These are phyloP conservation scores for Fusarium citri DNA, from an alignment of 2,329 filamentous ascomycete species.

Conservation along the genomic window DNA sequence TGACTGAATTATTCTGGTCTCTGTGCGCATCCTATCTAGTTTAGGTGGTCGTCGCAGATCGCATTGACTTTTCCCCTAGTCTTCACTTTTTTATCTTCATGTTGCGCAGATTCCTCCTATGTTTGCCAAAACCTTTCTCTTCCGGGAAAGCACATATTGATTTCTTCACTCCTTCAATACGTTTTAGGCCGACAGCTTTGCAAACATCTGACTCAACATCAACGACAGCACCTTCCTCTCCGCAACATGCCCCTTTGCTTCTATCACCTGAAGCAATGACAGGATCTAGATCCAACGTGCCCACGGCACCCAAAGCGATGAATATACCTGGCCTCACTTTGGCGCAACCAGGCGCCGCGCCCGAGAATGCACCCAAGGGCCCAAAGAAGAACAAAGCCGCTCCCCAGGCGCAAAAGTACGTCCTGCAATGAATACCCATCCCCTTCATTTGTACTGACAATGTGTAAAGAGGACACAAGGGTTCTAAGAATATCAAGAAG, in stretches of 20 bases:
- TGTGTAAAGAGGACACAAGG: conserved; percentile 12
- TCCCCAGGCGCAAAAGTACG: conserved; percentile 10
- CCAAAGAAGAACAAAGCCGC: background rate
- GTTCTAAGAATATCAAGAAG: conserved; percentile 7
- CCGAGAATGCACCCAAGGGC: conserved; percentile 2
- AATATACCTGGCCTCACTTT: conserved; percentile 39
- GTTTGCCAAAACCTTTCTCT: conserved; percentile 5
- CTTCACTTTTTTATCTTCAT: conserved; percentile 7
- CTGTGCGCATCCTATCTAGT: too few species aligned
- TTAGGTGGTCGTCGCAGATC: too few species aligned
- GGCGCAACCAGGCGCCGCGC: conserved; percentile 3
- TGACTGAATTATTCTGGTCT: too few species aligned
- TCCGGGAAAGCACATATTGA: background rate
- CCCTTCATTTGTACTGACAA: conserved; percentile 1
- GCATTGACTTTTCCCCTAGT: too few species aligned
- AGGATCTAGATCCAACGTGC: conserved; percentile 5
- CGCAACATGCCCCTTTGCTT: conserved; percentile 27
- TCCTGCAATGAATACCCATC: background rate
- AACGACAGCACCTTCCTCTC: background rate
- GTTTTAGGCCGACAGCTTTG: background rate
- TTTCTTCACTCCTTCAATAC: background rate
- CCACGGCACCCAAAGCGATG: background rate
- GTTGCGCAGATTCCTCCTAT: conserved; percentile 11
- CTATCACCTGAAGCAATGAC: conserved; percentile 19
- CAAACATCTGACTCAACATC: background rate